A percentile compares a stretch with the other conserved stretches of the same genome.
Conservation (phyloP, 768 basidiomycete genomes). For the Coprinellus micaceus region DNA sequence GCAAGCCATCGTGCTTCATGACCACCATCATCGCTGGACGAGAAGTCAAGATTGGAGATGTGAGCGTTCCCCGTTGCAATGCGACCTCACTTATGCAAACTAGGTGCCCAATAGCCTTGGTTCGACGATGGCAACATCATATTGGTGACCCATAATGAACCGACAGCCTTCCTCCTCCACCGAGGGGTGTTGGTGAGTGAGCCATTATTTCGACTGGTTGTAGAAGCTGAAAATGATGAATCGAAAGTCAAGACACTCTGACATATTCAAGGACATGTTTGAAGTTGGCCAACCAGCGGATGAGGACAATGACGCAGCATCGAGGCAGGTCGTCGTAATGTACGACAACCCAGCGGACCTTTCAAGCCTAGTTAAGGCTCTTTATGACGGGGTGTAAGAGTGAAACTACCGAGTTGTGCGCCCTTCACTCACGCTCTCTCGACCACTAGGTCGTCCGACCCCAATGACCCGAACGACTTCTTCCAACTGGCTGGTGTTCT, state of each 20-base stretch:
- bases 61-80: constrained; percentile 3
- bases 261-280: constrained; percentile 55
- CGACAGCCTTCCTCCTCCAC: constrained; percentile 52
- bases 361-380: constrained; percentile 45
- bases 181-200: constrained; percentile 38
- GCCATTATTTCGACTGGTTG: background rate
- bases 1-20: too few relatives aligned
- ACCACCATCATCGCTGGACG: constrained; percentile 6
- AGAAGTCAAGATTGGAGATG: constrained; percentile 19
- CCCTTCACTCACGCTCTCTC: constrained; percentile 19
- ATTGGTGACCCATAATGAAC: constrained; percentile 39
- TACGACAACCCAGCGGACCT: constrained; percentile 49
- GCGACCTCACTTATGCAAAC: background rate
- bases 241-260: constrained; percentile 48
- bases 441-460: constrained; percentile 38
- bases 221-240: background rate
- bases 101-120: constrained; percentile 38
- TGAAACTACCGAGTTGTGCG: background rate
- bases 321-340: constrained; percentile 48
- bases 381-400: constrained; percentile 53
- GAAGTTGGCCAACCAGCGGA: constrained; percentile 38
- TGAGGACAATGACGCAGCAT: constrained; percentile 5
- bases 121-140: constrained; percentile 62
- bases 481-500: constrained; percentile 54
- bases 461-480: constrained; percentile 35